phyloP scores from a whole-genome alignment of 768 basidiomycete species.

The Lactarius pseudohatsudake region DNA sequence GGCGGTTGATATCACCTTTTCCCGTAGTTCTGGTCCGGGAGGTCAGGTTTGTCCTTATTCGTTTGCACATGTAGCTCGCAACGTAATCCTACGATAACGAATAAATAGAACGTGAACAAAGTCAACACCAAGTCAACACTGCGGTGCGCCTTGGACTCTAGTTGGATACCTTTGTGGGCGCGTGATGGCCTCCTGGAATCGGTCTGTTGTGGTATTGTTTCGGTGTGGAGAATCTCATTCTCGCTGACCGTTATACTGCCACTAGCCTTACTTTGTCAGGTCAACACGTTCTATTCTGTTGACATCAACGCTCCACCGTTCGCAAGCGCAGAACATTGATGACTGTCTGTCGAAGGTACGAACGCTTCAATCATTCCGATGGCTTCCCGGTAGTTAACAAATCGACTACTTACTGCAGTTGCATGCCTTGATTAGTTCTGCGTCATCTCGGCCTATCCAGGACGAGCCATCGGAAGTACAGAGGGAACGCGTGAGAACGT shows the following conservation, averaged over 20 bases:
- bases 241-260: constrained; percentile 37
- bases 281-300: constrained; percentile 68
- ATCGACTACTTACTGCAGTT: constrained; percentile 42
- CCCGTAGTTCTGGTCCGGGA: constrained; percentile 81
- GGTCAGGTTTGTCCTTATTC: constrained; percentile 57
- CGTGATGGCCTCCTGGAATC: constrained; percentile 45
- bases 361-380: constrained; percentile 31
- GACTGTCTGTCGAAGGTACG: constrained; percentile 66
- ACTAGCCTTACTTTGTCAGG: constrained; percentile 62
- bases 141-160: constrained; percentile 53
- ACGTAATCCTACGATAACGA: constrained; percentile 15
- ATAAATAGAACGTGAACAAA: constrained; percentile 81
- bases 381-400: constrained; percentile 14
- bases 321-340: constrained; percentile 72
- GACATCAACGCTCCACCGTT: constrained; percentile 69
- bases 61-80: background rate
- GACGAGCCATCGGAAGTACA: constrained; percentile 57
- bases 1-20: constrained; percentile 63
- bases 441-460: constrained; percentile 48
- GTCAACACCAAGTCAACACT: constrained; percentile 80
- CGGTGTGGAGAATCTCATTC: background rate
- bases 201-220: constrained; percentile 41
- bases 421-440: constrained; percentile 48
- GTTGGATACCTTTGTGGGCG: constrained; percentile 76
- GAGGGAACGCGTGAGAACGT: constrained; percentile 49